Evolutionary conservation across 2,329 filamentous ascomycete genomes (phyloP).

Genomic region (Fusarium hainanense): DNA sequence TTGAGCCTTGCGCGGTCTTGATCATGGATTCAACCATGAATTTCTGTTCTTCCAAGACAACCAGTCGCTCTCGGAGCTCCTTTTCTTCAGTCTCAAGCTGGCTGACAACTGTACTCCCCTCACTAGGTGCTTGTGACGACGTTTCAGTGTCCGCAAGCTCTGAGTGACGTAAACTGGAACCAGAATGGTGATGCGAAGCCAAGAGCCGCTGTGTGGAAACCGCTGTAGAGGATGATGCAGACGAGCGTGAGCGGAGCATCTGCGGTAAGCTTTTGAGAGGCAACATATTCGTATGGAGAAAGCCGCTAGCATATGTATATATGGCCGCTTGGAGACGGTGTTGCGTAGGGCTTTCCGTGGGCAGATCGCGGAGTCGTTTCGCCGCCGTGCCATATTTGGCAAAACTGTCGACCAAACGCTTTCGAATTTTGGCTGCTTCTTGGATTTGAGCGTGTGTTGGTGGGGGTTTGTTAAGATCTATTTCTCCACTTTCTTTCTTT

Average conservation of each 20-base stretch:
- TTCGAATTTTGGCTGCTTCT: slow-evolving; percentile 90
- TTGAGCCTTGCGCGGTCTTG: slow-evolving; percentile 76
- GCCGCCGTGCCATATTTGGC: slow-evolving; percentile 87
- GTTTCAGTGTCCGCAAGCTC: slow-evolving; percentile 61
- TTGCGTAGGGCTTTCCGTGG: slow-evolving; percentile 78
- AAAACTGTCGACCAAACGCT: slow-evolving; percentile 88
- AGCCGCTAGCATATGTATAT: slow-evolving; percentile 82
- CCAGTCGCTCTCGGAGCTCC: slow-evolving; percentile 79
- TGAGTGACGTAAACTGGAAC: slow-evolving; percentile 58
- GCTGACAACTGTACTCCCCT: slow-evolving; percentile 65
- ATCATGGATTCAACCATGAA: slow-evolving; percentile 92
- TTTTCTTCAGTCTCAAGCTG: slow-evolving; percentile 85
- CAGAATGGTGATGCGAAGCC: slow-evolving; percentile 50
- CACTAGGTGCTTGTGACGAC: slow-evolving; percentile 57
- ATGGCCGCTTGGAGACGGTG: slow-evolving; percentile 81
- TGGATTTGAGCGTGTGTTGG: slow-evolving; percentile 75
- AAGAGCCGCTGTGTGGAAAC: slow-evolving; percentile 49
- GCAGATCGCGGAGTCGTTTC: slow-evolving; percentile 81
- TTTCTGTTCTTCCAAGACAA: slow-evolving; percentile 89
- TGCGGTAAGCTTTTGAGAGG: slow-evolving; percentile 81
- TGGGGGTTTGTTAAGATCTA: slow-evolving; percentile 55
- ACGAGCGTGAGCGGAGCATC: slow-evolving; percentile 64
- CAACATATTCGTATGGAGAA: slow-evolving; percentile 91
- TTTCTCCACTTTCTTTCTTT: slow-evolving; percentile 52
- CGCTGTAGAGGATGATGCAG: slow-evolving; percentile 47